Percentiles rank a stretch among this genome's conserved stretches.
phyloP scores from a whole-genome alignment of 148 eudicot genomes.

The Polygonum maritimum region DNA sequence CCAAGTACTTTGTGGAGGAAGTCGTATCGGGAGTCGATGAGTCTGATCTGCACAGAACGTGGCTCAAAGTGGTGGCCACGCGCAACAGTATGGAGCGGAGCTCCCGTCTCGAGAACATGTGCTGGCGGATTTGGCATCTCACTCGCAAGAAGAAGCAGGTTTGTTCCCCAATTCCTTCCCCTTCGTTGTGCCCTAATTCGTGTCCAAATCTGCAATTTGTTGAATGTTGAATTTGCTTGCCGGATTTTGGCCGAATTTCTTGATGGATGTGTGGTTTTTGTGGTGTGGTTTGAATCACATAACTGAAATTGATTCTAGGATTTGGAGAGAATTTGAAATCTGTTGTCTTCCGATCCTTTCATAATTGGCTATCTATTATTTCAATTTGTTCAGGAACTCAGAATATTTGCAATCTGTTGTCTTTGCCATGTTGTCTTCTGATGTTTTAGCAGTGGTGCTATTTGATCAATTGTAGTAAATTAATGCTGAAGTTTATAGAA shows the following conservation, averaged over 20 bases:
- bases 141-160: constrained; percentile 81
- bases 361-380: too few species aligned
- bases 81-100: constrained; percentile 56
- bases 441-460: too few species aligned
- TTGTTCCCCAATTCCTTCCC: not conserved
- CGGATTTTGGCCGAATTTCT: not conserved
- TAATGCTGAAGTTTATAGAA: too few species aligned
- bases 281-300: not conserved
- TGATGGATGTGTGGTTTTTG: not conserved
- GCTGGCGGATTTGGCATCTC: constrained; percentile 86
- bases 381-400: too few species aligned
- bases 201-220: not conserved
- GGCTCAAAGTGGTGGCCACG: constrained; percentile 77
- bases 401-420: too few species aligned
- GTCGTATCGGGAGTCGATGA: constrained; percentile 66
- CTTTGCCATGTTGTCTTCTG: too few species aligned
- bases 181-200: not conserved
- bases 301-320: too few species aligned
- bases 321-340: too few species aligned
- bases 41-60: constrained; percentile 56
- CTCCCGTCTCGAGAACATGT: constrained; percentile 72
- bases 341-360: too few species aligned
- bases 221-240: not conserved
- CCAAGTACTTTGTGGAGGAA: constrained; percentile 68
- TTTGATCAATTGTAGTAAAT: too few species aligned